Conservation (phyloP, 352 stramenopile genomes). For the Globisporangium solare region DNA sequence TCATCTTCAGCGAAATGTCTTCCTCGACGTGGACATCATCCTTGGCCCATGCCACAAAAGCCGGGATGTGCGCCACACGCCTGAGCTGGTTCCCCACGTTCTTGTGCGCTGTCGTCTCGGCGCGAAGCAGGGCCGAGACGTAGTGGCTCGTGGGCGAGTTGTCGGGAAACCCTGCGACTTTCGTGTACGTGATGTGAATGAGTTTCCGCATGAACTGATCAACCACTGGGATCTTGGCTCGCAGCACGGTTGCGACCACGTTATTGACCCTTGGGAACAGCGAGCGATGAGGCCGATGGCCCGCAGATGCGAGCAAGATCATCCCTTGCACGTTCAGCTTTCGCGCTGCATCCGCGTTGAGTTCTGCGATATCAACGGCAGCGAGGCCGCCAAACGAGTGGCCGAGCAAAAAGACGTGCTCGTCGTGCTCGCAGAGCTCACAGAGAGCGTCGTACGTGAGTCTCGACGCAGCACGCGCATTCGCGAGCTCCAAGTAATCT, state of each 20-base stretch:
- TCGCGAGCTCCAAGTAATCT: conserved; percentile 19
- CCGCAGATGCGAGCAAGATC: conserved; percentile 24
- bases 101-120: conserved; percentile 29
- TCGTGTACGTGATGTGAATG: conserved; percentile 13
- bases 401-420: conserved; percentile 48
- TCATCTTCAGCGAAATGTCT: conserved; percentile 35
- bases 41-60: conserved; percentile 34
- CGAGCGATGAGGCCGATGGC: conserved; percentile 18
- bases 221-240: conserved; percentile 12
- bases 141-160: conserved; percentile 13
- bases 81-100: conserved; percentile 23
- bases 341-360: conserved; percentile 9
- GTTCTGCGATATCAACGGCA: conserved; percentile 35
- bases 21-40: conserved; percentile 67
- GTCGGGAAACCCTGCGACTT: conserved; percentile 17
- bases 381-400: conserved; percentile 63
- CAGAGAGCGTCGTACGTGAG: conserved; percentile 20
- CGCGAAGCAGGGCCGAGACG: conserved; percentile 25
- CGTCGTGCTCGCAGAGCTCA: conserved; percentile 14
- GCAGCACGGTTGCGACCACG: conserved; percentile 13
- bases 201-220: conserved; percentile 5
- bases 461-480: conserved; percentile 10
- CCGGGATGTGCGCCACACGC: conserved; percentile 17
- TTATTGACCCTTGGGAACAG: conserved; percentile 13
- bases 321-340: conserved; percentile 22